Evolutionary conservation across 176 grass and related monocot genomes (phyloP).

Genomic region (Zoysia japonica): DNA sequence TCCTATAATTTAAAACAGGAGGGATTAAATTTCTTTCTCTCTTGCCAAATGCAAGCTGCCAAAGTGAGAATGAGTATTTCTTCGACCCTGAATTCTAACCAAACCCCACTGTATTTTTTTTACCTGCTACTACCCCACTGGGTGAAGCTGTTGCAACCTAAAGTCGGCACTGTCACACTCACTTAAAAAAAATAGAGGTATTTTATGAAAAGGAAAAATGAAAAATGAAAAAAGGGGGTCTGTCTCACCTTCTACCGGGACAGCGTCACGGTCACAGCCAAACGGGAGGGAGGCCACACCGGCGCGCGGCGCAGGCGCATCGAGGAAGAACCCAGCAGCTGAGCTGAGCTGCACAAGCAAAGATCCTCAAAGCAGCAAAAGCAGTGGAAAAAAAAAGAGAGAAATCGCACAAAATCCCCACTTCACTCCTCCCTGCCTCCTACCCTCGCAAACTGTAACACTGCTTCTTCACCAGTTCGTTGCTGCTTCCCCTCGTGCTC

Average conservation of each 20-base stretch:
- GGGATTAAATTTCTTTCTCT: neutral
- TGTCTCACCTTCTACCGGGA: neutral
- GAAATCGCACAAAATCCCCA: conserved; percentile 45
- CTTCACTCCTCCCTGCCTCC: conserved; percentile 46
- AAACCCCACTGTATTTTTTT: conserved; percentile 7
- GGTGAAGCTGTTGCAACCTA: neutral
- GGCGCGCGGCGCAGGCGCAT: neutral
- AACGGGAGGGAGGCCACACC: neutral
- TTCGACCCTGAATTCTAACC: neutral
- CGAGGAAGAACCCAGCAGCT: too few relatives aligned
- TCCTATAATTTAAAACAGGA: too few relatives aligned
- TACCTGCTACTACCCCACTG: neutral
- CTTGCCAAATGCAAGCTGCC: conserved; percentile 7
- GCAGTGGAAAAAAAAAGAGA: neutral
- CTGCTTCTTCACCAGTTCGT: conserved; percentile 44
- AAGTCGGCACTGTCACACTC: neutral
- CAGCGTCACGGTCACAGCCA: conserved; percentile 23
- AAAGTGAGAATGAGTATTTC: neutral
- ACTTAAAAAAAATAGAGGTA: neutral
- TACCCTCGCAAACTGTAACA: conserved; percentile 29
- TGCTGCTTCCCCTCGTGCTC: conserved; percentile 32
- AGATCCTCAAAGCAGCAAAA: conserved; percentile 10
- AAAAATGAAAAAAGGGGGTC: neutral
- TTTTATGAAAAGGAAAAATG: too few relatives aligned
- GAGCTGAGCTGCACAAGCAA: conserved; percentile 42